Evolutionary conservation across 768 basidiomycete genomes (phyloP), one percentile per base, ranked within the genome.

Genomic region (Candolleomyces efflorescens): DNA sequence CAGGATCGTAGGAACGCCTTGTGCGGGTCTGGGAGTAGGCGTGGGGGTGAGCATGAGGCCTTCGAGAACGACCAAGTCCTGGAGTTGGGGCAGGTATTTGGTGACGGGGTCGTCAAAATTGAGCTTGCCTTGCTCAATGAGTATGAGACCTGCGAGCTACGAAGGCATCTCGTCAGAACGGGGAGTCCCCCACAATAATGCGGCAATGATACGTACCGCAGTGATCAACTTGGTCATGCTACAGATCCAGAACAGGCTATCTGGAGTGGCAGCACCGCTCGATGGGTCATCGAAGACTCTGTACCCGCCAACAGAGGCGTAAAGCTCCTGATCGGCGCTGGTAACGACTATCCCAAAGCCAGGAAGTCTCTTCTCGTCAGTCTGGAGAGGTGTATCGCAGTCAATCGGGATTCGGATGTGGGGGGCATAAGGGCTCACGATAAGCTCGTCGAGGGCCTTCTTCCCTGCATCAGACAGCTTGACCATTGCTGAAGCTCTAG

Each of bases 61-160:
- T 17, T 64, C 59, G 10, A 65, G 50, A n/a, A 68, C 60, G n/a
- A 70, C 59, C 2, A 69, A 65, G 43, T 71, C 62, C 1, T 65
- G 64, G 9, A 76, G 61, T 54, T 74, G 68, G 1, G 69, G 68
- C 13, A 75, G 59, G 32, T 68, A 65, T 4, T 65, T 57, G 4
- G 62, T 60, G 5, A 64, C 71, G 0, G 65, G 67, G 0, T 70
- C 69, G 38, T 73, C 69, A 37, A 69, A 63, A 5, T 55, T 45
- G n/a, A 76, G 37, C 48, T 65, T 67, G 2, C 69, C 70, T 10
- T 63, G 63, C 55, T 74, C 73, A 20, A 75, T 65, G 9, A 76
- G 69, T 41, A 74, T 72, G 24, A 74, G 57, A 7, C 62, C 55
- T 3, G 73, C 71, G 20, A 75, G 60, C 75, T 73, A 41, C 5